Base-by-base conservation (phyloP, 108 stramenopile species). In the Skeletonema menzelii region DNA sequence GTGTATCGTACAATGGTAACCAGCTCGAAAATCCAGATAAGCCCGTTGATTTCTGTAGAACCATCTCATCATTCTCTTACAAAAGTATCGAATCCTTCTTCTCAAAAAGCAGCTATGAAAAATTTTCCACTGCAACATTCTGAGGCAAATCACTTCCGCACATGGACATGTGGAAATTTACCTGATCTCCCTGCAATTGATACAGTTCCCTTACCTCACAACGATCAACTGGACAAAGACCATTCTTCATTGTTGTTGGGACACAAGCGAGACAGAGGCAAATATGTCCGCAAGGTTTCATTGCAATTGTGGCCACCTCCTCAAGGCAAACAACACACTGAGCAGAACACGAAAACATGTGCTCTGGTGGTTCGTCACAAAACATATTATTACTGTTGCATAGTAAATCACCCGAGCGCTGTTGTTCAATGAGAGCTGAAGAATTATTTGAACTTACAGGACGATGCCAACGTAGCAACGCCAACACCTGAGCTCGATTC, bases 261-360 rank as follows among this genome's bases (percentile, higher is more conserved):
- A 74, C 56, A 17, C 77, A 79, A 40, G 17, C 8, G 3, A 62
- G 53, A 46, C 77, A 79, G 6, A 79, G 40, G 37, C 77, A 79
- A 8, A 79, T 32, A 62, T 79, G 77, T 11, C 77, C 77, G 49
- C 77, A 79, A 17, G 77, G 77, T 20, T 73, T 60, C 59, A 79
- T 32, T 20, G 77, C 77, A 67, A 73, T 27, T 35, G 19, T 69
- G 12, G 72, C 65, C 14, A 40, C 65, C 11, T 49, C 46, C 40
- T 79, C 77, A 17, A 73, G 64, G 27, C 77, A 79, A 17, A 73
- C 65, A 15, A 79, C 72, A 27, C 77, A 79, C 30, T 59, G 65
- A 55, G 59, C 20, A 22, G 40, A n/a, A 4, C 40, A 22, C 15
- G 35, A 35, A n/a, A 73, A 78, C 58, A 73, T 66, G 60, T 72